Conservation (phyloP, 1,284 basidiomycete species). For the Melampsora americana region DNA sequence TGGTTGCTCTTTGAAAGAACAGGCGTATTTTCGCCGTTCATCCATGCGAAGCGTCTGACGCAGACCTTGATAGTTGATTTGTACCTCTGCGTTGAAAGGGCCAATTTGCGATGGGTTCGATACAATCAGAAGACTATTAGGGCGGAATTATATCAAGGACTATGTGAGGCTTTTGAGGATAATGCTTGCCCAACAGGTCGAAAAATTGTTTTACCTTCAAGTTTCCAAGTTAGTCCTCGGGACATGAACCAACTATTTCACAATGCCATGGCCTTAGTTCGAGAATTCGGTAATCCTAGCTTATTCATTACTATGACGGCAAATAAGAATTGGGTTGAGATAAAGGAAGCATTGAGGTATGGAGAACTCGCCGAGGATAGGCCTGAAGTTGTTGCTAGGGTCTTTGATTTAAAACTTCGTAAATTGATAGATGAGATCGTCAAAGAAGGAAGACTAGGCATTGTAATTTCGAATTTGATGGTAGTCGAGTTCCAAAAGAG, state of each 20-base stretch:
- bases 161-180: no score
- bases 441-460: background rate
- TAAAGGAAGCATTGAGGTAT: background rate
- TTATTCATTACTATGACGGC: slow-evolving; percentile 33
- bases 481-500: slow-evolving; percentile 62
- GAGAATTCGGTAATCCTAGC: background rate
- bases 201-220: no score
- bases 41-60: no score
- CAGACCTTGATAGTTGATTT: no score
- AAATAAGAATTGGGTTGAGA: slow-evolving; percentile 54
- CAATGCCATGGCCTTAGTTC: background rate
- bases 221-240: no score
- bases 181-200: no score
- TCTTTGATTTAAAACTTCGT: background rate
- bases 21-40: no score
- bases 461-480: slow-evolving; percentile 45
- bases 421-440: background rate
- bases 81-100: no score
- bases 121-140: no score
- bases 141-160: no score
- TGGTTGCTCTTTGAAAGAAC: no score
- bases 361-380: background rate
- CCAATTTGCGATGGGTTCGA: no score
- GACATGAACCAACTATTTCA: slow-evolving; percentile 24
- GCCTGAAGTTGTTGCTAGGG: background rate